Base-by-base conservation (phyloP, 1,284 basidiomycete species). In the Anthracocystis setariae region DNA sequence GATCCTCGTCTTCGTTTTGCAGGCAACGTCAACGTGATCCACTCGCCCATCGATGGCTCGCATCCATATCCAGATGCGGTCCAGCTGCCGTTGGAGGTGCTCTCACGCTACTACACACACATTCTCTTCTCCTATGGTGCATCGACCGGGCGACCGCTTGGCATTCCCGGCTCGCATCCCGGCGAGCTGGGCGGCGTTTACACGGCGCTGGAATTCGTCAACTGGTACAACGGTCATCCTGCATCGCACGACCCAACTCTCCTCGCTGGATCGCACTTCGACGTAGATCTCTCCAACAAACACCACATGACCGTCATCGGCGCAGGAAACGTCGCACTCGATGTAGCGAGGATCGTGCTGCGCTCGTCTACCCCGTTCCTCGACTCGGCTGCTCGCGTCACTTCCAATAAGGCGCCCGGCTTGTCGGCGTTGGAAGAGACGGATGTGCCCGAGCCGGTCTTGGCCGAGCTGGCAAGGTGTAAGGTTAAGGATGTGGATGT, bases 211-310 rank as follows among this genome's bases (percentile, higher is more conserved):
- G 89, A 89, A 1, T 85, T 98, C 51, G 95, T 99, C 2, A 91
- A 94, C 77, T 98, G 95, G 95, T 99, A 99, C 85, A 98, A 96
- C 35, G 90, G 89, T 40, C 94, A 98, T 83, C 94, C 94, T 1
- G 67, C 65, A 13, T 70, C 80, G 1, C 86, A 86, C 35, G 65
- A 66, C 27, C 54, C 64, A 0, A 35, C 39, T 2, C 27, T 59
- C 2, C 23, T 46, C 17, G 20, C 52, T 13, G 20, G 18, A 12
- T 46, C 54, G 38, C 44, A 42, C 9, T 44, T 58, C 29, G 81
- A 84, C 8, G 85, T 88, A 0, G 81, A 88, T 5, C 86, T 97
- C 0, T 85, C 88, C 32, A 50, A 59, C 40, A 63, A 70, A 20
- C 65, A 62, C 17, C 90, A 93, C 69, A 89, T 96, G 42, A 89